A percentile compares a stretch with the other conserved stretches of the same genome.
phyloP scores from a whole-genome alignment of 345 rosid species.

The Conringia planisiliqua region DNA sequence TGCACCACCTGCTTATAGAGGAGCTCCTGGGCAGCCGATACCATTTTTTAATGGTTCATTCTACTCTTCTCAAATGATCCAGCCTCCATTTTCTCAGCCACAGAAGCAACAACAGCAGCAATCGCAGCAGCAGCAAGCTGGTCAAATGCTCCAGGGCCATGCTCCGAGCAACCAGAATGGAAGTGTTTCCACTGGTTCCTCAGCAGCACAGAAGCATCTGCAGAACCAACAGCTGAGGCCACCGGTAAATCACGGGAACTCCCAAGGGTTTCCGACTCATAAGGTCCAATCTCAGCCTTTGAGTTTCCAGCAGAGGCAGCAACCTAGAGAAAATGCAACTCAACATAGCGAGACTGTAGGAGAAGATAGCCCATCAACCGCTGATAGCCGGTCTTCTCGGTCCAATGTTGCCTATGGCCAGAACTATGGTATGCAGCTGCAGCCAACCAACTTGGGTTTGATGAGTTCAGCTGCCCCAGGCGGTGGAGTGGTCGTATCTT shows the following conservation, averaged over 20 bases:
- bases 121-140: constrained; percentile 45
- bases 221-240: constrained; percentile 74
- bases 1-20: constrained; percentile 65
- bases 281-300: constrained; percentile 57
- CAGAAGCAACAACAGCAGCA: constrained; percentile 51
- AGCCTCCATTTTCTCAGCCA: constrained; percentile 68
- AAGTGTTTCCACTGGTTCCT: constrained; percentile 64
- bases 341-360: constrained; percentile 66
- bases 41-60: constrained; percentile 82
- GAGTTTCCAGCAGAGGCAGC: constrained; percentile 61
- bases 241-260: constrained; percentile 38
- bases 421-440: constrained; percentile 62
- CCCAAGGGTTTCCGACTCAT: constrained; percentile 64
- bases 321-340: constrained; percentile 51
- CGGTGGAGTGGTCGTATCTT: constrained; percentile 38
- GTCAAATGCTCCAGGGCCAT: constrained; percentile 65
- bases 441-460: constrained; percentile 60
- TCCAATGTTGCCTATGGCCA: constrained; percentile 55
- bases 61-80: constrained; percentile 89
- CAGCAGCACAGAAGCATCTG: constrained; percentile 75
- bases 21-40: constrained; percentile 66
- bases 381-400: constrained; percentile 70
- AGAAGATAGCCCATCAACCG: constrained; percentile 81
- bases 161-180: constrained; percentile 46
- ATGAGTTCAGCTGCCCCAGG: constrained; percentile 57